A percentile compares a stretch with the other conserved stretches of the same genome.
Conservation (phyloP, 192 early-diverging fungal species). For the Coemansia sp. region DNA sequence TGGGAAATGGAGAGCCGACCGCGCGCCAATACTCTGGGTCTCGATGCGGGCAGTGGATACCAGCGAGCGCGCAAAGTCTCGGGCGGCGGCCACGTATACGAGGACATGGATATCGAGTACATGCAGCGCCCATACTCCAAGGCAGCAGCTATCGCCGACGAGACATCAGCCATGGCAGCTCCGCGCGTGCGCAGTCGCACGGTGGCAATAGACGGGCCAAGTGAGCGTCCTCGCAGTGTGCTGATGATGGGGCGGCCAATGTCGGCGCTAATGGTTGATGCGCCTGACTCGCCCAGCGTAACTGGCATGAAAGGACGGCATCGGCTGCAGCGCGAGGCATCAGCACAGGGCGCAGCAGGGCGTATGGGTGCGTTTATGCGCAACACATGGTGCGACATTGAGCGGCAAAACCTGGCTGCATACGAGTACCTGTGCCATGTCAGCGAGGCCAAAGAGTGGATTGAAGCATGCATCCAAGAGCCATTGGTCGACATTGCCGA, state of each 20-base stretch:
- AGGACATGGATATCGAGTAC: constrained; percentile 17
- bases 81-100: constrained; percentile 18
- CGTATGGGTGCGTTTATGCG: constrained; percentile 11
- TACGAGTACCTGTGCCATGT: constrained; percentile 99
- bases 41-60: constrained; percentile 20
- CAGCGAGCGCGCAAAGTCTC: constrained; percentile 33
- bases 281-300: constrained; percentile 56
- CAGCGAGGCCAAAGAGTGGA: constrained; percentile 99
- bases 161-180: constrained; percentile 10
- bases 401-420: constrained; percentile 86
- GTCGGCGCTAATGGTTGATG: constrained; percentile 41
- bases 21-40: constrained; percentile 45
- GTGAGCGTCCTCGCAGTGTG: constrained; percentile 16
- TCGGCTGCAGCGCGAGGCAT: constrained; percentile 50
- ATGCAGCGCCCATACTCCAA: constrained; percentile 23
- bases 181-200: constrained; percentile 49
- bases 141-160: constrained; percentile 22
- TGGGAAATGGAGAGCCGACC: constrained; percentile 20
- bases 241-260: constrained; percentile 29
- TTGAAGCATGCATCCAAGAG: constrained; percentile 87
- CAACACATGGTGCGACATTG: constrained; percentile 82
- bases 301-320: constrained; percentile 50
- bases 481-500: constrained; percentile 73
- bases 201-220: constrained; percentile 21
- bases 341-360: constrained; percentile 2